Base-by-base conservation (phyloP, 2,329 filamentous ascomycete species). In the Aspergillus carbonarius region DNA sequence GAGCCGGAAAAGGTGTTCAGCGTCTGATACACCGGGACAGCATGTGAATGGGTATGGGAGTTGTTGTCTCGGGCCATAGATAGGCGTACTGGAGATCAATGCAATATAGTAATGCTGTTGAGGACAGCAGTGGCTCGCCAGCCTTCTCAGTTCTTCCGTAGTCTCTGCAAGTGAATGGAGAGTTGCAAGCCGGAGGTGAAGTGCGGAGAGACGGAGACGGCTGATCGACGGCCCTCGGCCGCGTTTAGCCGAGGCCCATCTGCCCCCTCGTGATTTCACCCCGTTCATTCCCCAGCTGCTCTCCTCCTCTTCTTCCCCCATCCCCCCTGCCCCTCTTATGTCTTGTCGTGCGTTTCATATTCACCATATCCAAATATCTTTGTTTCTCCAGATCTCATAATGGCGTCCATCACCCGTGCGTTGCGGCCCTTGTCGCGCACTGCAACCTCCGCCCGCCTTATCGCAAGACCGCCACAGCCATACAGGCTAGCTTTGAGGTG, bases 351-450 rank as follows among this genome's bases (percentile, higher is more conserved):
- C 17, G 23, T n/a, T 17, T 32, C 17, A 25, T 5, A 35, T 37
- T n/a, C 20, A 7, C 49, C 30, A 23, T 48, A 48, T 12, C 15
- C 15, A 48, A 13, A 4, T 17, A 34, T 8, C 17, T 17, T 30
- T 30, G 25, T 48, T 54, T 34, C 18, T 53, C 42, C 30, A 23
- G 30, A 51, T 54, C 37, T 59, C 63, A 70, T 51, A 52, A 83
- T 83, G 81, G 78, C 80, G 57, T 79, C 79, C 48, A 73, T 83
- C 63, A 72, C 75, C 58, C 80, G 78, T 65, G 72, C 73, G 17
- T 67, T 82, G 67, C 77, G 80, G 60, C 78, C 80, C 53, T 70
- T 77, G 67, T 77, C 74, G 64, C 75, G 75, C 66, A 74, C 72
- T 63, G 63, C 69, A 60, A 64, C 72, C 55, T 71, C 75, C 50